These are phyloP conservation scores for Verticillium dahliae DNA, from an alignment of 2,329 filamentous ascomycete species.

Conservation along the genomic window DNA sequence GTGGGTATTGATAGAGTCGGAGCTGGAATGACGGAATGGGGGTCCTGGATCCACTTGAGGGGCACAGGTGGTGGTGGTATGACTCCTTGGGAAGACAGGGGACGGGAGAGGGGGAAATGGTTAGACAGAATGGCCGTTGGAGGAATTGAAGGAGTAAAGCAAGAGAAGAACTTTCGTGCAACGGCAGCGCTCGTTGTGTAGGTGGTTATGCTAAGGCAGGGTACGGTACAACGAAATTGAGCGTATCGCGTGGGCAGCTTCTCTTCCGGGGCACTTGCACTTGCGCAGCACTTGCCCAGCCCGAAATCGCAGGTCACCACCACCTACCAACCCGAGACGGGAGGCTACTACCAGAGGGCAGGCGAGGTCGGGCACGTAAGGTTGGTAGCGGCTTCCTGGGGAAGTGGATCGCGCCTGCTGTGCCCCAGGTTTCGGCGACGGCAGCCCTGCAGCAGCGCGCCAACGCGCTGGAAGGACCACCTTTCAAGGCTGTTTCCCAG, in stretches of 20 bases:
- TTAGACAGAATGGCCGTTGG: no score
- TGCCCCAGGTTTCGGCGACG: neutral
- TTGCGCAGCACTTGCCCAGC: neutral
- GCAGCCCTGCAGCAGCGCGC: neutral
- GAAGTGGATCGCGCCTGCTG: neutral
- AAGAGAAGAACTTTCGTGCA: no score
- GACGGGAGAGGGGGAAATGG: neutral
- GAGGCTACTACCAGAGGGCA: no score
- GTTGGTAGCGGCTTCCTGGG: neutral
- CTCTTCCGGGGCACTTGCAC: no score
- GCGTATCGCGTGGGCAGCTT: no score
- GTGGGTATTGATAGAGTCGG: neutral
- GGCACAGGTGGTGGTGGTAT: neutral
- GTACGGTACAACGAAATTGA: no score
- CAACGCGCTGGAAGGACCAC: neutral
- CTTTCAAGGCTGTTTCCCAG: neutral
- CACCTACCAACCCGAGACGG: no score
- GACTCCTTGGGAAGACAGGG: neutral
- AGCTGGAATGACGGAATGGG: slow-evolving; percentile 10
- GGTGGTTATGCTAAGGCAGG: no score
- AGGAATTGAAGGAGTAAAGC: no score
- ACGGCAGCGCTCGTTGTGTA: no score
- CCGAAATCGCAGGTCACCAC: neutral
- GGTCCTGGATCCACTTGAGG: neutral
- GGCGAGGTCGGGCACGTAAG: neutral